phyloP scores from a whole-genome alignment of 768 basidiomycete genomes.

The Serendipita sp. region DNA sequence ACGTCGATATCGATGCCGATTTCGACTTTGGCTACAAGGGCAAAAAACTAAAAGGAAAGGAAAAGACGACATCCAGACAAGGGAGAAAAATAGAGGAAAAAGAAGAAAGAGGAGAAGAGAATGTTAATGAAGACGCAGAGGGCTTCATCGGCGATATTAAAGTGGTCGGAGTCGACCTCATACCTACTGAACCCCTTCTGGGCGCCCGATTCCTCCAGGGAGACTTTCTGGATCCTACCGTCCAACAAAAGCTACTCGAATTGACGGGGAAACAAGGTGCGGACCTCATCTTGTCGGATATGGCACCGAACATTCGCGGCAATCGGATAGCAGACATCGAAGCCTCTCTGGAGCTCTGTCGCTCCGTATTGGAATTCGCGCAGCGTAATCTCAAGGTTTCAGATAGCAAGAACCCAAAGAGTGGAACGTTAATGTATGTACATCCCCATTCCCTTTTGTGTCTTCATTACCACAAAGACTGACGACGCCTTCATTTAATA shows the following conservation, averaged over 20 bases:
- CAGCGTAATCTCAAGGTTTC: conserved; percentile 34
- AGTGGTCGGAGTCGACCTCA: conserved; percentile 68
- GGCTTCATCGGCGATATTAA: conserved; percentile 19
- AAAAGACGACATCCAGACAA: not conserved
- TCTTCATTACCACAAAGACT: conserved; percentile 4
- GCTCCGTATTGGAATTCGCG: conserved; percentile 57
- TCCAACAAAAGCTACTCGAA: conserved; percentile 26
- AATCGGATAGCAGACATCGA: conserved; percentile 48
- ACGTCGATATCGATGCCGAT: no score
- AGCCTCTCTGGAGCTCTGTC: conserved; percentile 53
- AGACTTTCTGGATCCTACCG: conserved; percentile 52
- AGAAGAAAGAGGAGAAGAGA: conserved; percentile 14
- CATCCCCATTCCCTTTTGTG: conserved; percentile 4
- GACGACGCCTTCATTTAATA: conserved; percentile 18
- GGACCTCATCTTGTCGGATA: conserved; percentile 77
- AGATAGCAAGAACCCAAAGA: conserved; percentile 21
- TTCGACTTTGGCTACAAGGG: conserved; percentile 25
- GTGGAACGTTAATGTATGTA: conserved; percentile 44
- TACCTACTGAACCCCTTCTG: conserved; percentile 51
- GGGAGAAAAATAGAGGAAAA: conserved; percentile 6
- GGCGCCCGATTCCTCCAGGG: conserved; percentile 60
- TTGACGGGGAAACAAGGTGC: conserved; percentile 24
- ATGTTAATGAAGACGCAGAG: conserved; percentile 16
- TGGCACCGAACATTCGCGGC: conserved; percentile 75
- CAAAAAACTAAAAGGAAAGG: not conserved